Base-by-base conservation (phyloP, 2,329 filamentous ascomycete genomes). In the Pseudodiploospora longispora region DNA sequence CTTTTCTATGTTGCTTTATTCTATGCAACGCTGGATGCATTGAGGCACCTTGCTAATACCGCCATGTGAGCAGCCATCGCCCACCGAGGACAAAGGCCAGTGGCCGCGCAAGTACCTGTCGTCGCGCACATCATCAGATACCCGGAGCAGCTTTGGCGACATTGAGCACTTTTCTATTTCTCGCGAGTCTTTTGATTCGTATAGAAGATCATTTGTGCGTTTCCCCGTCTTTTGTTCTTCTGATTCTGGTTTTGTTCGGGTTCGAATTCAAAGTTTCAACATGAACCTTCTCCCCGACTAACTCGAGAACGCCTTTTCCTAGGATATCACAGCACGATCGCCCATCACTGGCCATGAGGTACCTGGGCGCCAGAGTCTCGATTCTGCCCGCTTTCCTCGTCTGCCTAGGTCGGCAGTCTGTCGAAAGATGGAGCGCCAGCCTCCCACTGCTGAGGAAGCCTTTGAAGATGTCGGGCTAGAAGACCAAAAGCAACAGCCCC, bases 141-240 rank as follows among this genome's bases (percentile, higher is more conserved):
- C 70, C 30, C 67, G 68, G 44, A 80, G 76, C 59, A 78, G 84
- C 55, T 71, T 87, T 47, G 81, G 82, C 56, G 88, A 95, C 50
- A 90, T 89, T 55, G 91, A 97, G 61, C 89, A 85, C 10, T 97
- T 97, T 62, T 88, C 85, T 51, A 97, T 97, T 62, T 95, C 90
- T 33, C 80, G 91, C 57, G 93, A 97, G 68, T 96, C 90, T 2
- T 97, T 97, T 59, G 93, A 97, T 63, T 95, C 90, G 3, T 97
- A 97, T 67, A 78, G 93, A 51, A 82, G 93, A 57, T 96, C 90
- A 51, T 97, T 97, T 70, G 91, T 95, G 76, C 55, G 84, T 73
- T 10, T n/a, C 33, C 9, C 27, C 34, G 38, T 30, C 10, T 10
- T 3, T 29, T 27, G 27, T 31, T 32, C 12, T 6, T 31, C 8